Conservation (phyloP, 2,329 filamentous ascomycete species). For the Ceratocystis ficicola region DNA sequence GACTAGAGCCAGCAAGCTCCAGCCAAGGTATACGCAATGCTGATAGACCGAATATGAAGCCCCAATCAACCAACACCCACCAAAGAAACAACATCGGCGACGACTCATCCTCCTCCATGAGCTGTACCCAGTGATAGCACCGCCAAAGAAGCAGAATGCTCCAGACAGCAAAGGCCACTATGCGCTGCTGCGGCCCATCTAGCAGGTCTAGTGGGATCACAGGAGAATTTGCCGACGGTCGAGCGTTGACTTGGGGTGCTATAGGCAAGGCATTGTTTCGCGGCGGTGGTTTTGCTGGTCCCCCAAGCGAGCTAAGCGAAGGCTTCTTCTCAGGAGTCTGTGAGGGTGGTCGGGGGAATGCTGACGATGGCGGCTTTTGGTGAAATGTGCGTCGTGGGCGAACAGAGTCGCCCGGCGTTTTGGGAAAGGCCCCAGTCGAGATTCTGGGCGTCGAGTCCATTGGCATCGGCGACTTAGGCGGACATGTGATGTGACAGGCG, state of each 20-base stretch:
- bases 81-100: slow-evolving; percentile 89
- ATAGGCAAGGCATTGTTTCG: slow-evolving; percentile 32
- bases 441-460: slow-evolving; percentile 22
- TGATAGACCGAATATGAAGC: slow-evolving; percentile 78
- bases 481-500: slow-evolving; percentile 11
- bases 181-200: slow-evolving; percentile 80
- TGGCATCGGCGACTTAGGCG: slow-evolving; percentile 7
- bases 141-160: slow-evolving; percentile 65
- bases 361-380: slow-evolving; percentile 13
- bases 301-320: background rate
- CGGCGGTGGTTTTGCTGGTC: background rate
- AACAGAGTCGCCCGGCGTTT: slow-evolving; percentile 20
- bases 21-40: slow-evolving; percentile 90
- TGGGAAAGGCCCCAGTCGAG: slow-evolving; percentile 21
- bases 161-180: slow-evolving; percentile 78
- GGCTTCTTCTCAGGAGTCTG: slow-evolving; percentile 12
- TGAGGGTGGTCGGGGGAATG: slow-evolving; percentile 15
- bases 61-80: slow-evolving; percentile 78
- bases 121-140: slow-evolving; percentile 69
- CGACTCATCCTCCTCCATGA: slow-evolving; percentile 69
- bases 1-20: slow-evolving; percentile 69
- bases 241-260: slow-evolving; percentile 33
- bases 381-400: slow-evolving; percentile 21
- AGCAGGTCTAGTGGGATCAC: slow-evolving; percentile 70
- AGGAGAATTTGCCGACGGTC: slow-evolving; percentile 37